Evolutionary conservation across 2,329 filamentous ascomycete genomes (phyloP), one percentile per base, ranked within the genome.

Genomic region (Paraconiothyrium brasiliense): DNA sequence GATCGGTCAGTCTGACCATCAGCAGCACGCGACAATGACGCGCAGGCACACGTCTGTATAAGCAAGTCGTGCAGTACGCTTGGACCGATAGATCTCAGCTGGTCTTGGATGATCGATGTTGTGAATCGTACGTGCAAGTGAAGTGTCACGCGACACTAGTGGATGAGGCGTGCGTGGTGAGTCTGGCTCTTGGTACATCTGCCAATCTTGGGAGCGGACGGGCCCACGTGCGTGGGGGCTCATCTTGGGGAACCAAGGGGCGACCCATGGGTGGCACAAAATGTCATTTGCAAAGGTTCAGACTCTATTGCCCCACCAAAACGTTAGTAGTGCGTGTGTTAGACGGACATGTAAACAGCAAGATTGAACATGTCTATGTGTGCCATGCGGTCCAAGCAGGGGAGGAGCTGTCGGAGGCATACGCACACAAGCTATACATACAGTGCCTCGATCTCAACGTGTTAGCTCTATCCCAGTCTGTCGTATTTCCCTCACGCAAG

Each of bases 1-100:
- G 20, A 43, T 54, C 35, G 37, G 35, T 43, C 14, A 32, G 24
- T n/a, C 37, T 43, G 50, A 43, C 35, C 37, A 32, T 24, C 35
- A 27, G 35, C 22, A 46, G 52, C 52, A 55, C 52, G 52, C 52
- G 52, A 55, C 52, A 16, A 14, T 44, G 39, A 44, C 30, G 52
- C 39, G 37, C 39, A 55, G 39, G 41, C 20, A 27, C 35, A 10
- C 49, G 27, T 22, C 37, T 41, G 37, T 16, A 32, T 14, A 16
- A 9, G 24, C 20, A 37, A 37, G 43, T 46, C 43, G 43, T 46
- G 43, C 43, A 9, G 3, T 24, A 16, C 4, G n/a, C 34, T 24
- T 11, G 30, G 30, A 54, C 50, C 41, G 32, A 54, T 54, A 43
- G 22, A 27, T 30, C 14, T 43, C 41, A 41, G 50, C 41, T 24